phyloP scores from a whole-genome alignment of 495 filamentous ascomycete genomes.

The Trichocladium uniseriatum region DNA sequence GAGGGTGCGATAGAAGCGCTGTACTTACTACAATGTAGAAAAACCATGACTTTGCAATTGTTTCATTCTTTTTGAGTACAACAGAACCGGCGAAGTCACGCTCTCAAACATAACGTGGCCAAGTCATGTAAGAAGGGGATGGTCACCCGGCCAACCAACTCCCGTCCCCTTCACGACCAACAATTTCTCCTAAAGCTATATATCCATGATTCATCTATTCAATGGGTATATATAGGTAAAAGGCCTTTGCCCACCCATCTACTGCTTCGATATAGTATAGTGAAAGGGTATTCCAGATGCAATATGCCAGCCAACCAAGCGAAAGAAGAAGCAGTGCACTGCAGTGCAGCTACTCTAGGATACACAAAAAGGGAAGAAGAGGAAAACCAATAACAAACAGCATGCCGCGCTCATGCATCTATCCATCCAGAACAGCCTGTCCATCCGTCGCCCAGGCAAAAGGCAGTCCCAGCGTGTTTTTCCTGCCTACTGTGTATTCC shows the following conservation, averaged over 20 bases:
- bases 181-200: no score
- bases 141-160: no score
- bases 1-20: constrained; percentile 9
- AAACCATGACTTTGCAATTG: not conserved
- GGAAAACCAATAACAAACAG: not conserved
- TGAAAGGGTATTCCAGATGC: not conserved
- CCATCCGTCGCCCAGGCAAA: not conserved
- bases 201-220: no score
- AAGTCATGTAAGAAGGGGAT: no score
- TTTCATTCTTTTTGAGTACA: no score
- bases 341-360: not conserved
- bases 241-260: not conserved
- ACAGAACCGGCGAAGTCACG: no score
- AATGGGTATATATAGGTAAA: no score
- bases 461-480: no score
- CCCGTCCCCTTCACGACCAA: no score
- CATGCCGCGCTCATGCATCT: not conserved
- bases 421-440: not conserved
- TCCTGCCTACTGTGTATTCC: no score
- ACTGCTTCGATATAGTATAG: not conserved
- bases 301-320: not conserved
- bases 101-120: no score
- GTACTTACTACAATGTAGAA: constrained; percentile 13
- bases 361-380: not conserved
- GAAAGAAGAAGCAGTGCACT: not conserved